Evolutionary conservation across 2,329 filamentous ascomycete genomes (phyloP).

Genomic region (Coniochaeta sp.): DNA sequence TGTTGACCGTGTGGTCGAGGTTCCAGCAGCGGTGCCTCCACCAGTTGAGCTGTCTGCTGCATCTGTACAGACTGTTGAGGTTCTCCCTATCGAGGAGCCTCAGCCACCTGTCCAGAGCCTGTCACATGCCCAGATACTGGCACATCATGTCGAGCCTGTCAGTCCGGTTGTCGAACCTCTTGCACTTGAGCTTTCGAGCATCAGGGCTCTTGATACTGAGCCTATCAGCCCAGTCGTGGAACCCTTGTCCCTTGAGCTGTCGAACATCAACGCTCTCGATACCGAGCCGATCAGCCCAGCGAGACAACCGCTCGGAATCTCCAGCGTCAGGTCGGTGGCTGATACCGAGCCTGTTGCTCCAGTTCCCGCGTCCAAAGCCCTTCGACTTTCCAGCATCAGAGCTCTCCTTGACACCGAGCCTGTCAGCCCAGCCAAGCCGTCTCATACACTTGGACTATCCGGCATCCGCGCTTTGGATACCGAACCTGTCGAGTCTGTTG

Average conservation of each 20-base stretch:
- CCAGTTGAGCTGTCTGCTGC: constrained; percentile 21
- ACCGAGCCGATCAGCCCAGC: background rate
- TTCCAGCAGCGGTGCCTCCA: constrained; percentile 8
- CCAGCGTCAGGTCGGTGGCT: constrained; percentile 9
- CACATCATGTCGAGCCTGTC: constrained; percentile 21
- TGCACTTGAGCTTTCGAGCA: constrained; percentile 14
- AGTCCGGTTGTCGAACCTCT: constrained; percentile 6
- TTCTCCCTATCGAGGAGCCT: constrained; percentile 18
- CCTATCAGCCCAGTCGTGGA: background rate
- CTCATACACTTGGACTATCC: constrained; percentile 25
- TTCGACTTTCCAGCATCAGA: constrained; percentile 31
- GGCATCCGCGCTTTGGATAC: constrained; percentile 35
- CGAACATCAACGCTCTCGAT: constrained; percentile 9
- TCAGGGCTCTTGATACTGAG: constrained; percentile 7
- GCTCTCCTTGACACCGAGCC: constrained; percentile 12
- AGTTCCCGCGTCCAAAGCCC: constrained; percentile 8
- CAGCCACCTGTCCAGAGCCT: constrained; percentile 7
- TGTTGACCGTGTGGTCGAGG: background rate
- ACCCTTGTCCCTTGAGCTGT: constrained; percentile 13
- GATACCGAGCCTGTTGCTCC: background rate
- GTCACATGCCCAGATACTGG: constrained; percentile 16
- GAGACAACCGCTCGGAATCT: constrained; percentile 17
- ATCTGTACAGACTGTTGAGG: constrained; percentile 16
- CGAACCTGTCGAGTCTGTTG: constrained; percentile 30
- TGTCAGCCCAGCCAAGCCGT: constrained; percentile 7